Evolutionary conservation across 140 eudicot genomes (phyloP).

Genomic region (Flaveria floridana): DNA sequence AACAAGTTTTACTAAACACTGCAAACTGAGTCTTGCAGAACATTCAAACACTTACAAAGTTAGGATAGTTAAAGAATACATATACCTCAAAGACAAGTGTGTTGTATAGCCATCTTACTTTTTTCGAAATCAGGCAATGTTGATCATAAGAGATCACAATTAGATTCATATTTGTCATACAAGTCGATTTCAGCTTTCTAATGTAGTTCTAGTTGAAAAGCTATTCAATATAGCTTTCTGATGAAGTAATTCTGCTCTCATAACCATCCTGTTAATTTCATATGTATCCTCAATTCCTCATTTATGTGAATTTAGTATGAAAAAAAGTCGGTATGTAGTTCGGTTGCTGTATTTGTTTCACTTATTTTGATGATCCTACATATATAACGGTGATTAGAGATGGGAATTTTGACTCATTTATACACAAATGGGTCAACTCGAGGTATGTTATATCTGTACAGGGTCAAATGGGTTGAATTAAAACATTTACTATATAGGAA

Average conservation of each 20-base stretch:
- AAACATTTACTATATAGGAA: slow-evolving; percentile 3
- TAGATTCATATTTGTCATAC: not conserved
- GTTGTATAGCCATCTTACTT: not conserved
- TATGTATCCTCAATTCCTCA: not conserved
- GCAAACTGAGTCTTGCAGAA: not conserved
- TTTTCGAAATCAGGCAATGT: not conserved
- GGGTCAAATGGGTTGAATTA: not conserved
- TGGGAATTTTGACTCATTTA: not conserved
- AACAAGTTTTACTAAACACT: not conserved
- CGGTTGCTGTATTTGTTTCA: not conserved
- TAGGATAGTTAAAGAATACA: not conserved
- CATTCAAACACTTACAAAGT: not conserved
- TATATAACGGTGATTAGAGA: not conserved
- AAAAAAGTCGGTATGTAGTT: not conserved
- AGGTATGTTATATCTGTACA: no score
- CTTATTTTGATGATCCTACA: not conserved
- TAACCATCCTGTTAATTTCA: not conserved
- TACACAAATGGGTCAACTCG: not conserved
- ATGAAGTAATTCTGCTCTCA: not conserved
- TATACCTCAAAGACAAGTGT: not conserved
- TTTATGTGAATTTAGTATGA: not conserved
- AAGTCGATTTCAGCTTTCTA: not conserved
- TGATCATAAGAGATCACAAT: not conserved
- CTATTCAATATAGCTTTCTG: not conserved
- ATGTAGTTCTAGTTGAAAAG: not conserved